Evolutionary conservation across 345 rosid species (phyloP).

Genomic region (Odontarrhena argentea): DNA sequence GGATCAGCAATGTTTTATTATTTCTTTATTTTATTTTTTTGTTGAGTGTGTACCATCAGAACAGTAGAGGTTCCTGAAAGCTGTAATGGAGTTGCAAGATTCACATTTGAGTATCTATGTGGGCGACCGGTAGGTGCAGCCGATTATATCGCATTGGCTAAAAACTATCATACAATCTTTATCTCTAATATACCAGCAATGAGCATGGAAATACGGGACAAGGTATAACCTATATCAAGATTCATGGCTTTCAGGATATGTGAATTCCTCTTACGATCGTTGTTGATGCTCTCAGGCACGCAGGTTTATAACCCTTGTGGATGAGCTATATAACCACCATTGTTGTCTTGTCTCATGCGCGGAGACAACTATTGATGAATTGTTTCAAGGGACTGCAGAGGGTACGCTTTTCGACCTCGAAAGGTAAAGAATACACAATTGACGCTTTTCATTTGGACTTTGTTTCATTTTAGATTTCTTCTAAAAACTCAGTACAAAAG

Average conservation of each 20-base stretch:
- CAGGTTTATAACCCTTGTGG: slow-evolving; percentile 89
- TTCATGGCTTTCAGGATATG: neutral
- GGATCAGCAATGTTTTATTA: neutral
- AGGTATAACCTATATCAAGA: slow-evolving; percentile 48
- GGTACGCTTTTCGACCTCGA: slow-evolving; percentile 84
- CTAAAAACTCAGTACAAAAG: too few species aligned
- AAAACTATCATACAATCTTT: slow-evolving; percentile 78
- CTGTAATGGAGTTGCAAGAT: slow-evolving; percentile 80
- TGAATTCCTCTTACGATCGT: neutral
- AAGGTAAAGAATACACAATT: slow-evolving; percentile 50
- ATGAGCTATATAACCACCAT: slow-evolving; percentile 93
- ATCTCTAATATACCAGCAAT: slow-evolving; percentile 75
- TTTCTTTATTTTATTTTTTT: neutral
- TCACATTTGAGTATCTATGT: slow-evolving; percentile 82
- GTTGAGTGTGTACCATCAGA: slow-evolving; percentile 43
- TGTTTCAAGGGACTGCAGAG: slow-evolving; percentile 96
- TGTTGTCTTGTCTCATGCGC: slow-evolving; percentile 75
- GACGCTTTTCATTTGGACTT: neutral
- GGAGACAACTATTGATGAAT: slow-evolving; percentile 77
- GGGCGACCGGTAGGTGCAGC: slow-evolving; percentile 93
- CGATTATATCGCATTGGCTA: slow-evolving; percentile 85
- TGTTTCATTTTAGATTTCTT: too few species aligned
- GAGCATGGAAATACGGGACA: slow-evolving; percentile 88
- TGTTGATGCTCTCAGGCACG: slow-evolving; percentile 66
- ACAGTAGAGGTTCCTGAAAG: slow-evolving; percentile 76